These are phyloP conservation scores for Castanea sativa DNA, from an alignment of 306 rosid genomes.

Conservation along the genomic window DNA sequence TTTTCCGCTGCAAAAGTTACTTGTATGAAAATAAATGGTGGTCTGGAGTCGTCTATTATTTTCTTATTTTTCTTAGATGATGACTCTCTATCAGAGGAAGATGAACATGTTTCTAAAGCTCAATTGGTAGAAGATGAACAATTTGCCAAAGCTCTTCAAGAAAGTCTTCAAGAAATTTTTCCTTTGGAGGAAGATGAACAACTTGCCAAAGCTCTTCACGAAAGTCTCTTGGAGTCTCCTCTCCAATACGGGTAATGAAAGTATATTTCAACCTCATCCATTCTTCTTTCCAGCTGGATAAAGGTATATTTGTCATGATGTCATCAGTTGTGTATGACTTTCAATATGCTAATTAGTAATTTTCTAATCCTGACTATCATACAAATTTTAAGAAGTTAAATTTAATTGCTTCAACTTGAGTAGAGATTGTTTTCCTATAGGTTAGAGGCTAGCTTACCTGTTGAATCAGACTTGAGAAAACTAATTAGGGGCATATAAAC, in stretches of 20 bases:
- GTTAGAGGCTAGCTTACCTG: neutral
- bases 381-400: neutral
- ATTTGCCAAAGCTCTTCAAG: too few species aligned
- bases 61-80: constrained; percentile 40
- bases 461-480: neutral
- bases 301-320: constrained; percentile 53
- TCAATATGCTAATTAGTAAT: neutral
- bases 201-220: constrained; percentile 24
- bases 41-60: constrained; percentile 7
- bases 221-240: constrained; percentile 67
- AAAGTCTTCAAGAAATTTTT: too few species aligned
- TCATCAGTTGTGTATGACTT: constrained; percentile 11
- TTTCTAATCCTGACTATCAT: neutral
- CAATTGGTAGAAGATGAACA: constrained; percentile 19
- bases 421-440: neutral
- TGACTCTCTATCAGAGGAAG: constrained; percentile 60
- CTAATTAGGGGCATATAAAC: neutral
- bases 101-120: constrained; percentile 41
- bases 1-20: neutral
- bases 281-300: constrained; percentile 49
- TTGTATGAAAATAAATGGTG: neutral
- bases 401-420: neutral
- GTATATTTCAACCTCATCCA: constrained; percentile 53
- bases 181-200: too few species aligned
- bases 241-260: constrained; percentile 45